These are phyloP conservation scores for Monilinia aucupariae DNA, from an alignment of 2,329 filamentous ascomycete genomes.

Conservation along the genomic window DNA sequence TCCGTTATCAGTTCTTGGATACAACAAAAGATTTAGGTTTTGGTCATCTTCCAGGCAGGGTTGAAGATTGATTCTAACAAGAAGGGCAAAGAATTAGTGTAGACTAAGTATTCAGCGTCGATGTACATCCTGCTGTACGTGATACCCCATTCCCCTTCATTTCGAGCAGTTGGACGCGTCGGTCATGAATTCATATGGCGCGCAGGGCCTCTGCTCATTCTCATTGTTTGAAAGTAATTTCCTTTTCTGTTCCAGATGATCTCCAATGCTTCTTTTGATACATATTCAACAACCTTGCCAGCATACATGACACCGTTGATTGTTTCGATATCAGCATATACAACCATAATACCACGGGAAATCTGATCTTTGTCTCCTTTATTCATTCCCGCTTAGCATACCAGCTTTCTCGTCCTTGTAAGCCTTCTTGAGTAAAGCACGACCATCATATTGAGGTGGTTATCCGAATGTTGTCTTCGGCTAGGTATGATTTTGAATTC, in stretches of 20 bases:
- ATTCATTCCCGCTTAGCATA: conserved; percentile 38
- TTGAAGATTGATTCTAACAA: no score
- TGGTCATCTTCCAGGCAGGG: no score
- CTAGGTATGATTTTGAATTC: no score
- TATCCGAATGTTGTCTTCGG: conserved; percentile 52
- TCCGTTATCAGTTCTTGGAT: no score
- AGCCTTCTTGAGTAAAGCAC: conserved; percentile 53
- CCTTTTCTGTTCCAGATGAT: background rate
- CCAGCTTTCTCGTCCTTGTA: conserved; percentile 40
- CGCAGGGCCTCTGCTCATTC: background rate
- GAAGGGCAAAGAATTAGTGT: no score
- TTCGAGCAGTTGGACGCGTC: no score
- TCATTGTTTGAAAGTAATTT: background rate
- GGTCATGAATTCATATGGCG: background rate
- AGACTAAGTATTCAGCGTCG: no score
- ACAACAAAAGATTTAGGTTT: no score
- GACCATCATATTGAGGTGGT: conserved; percentile 51
- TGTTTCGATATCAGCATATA: conserved; percentile 45
- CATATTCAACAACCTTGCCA: conserved; percentile 43
- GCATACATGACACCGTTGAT: conserved; percentile 46
- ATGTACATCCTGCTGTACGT: no score
- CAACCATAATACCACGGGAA: conserved; percentile 48
- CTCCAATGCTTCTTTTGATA: background rate
- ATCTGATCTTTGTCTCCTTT: conserved; percentile 49
- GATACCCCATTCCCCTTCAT: no score